Evolutionary conservation across 176 grass and related monocot genomes (phyloP), one percentile per base, ranked within the genome.

Genomic region (Carex pumila): DNA sequence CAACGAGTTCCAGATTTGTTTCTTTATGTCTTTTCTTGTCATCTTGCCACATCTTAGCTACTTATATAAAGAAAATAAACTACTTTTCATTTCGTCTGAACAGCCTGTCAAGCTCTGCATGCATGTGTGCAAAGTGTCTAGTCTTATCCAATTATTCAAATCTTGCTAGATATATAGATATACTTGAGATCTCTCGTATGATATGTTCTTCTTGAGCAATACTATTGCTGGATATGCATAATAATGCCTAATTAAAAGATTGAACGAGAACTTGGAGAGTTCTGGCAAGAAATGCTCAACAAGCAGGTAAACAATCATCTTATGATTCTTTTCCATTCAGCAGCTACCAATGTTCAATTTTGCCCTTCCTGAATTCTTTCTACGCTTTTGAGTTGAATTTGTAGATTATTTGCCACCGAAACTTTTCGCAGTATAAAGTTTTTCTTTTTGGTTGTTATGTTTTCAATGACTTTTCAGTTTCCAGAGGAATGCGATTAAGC

Each of bases 121-220:
- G 81, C 81, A 83, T 83, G 81, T 69, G 81, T 69, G 62, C 41
- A 50, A 82, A 66, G 45, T 29, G 59, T 19, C 31, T 82, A 61
- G 59, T 45, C 79, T 81, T 69, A 83, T 83, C 81, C 81, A 68
- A 83, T 83, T 83, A 83, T 83, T 65, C 61, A 83, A 52, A 83
- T 69, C 81, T 69, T 54, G 73, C 52, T 34, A 83, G 81, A 69
- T 69, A 83, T 83, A 83, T 68, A 32, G 22, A 52, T 63, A 50
- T 25, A 68, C 29, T 69, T 66, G 30, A 81, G 61, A 66, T 83
- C 47, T 66, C 15, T 55, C 21, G 10, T 83, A 68, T 83, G 81
- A 83, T 83, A 69, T 34, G 61, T 52, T 22, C 43, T 64, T 50
- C 29, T 52, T 13, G 32, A 83, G 45, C 52, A 83, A 68, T 29